These are phyloP conservation scores for Nannochloris sp. DNA, from an alignment of 139 green algal genomes.

Conservation along the genomic window DNA sequence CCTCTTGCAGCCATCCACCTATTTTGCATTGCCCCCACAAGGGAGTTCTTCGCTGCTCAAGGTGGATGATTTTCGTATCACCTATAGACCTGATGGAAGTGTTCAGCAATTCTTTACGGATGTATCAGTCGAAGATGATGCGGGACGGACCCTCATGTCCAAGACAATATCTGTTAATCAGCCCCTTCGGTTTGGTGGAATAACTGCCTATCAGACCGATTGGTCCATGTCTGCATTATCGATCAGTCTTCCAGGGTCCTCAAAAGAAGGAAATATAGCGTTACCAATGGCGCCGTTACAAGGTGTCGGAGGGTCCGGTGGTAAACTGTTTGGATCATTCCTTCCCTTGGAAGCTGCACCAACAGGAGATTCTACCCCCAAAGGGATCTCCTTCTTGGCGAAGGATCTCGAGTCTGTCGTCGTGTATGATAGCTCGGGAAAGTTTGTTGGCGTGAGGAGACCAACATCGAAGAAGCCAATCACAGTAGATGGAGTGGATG, in stretches of 20 bases:
- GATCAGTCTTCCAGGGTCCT: constrained; percentile 30
- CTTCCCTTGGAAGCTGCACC: constrained; percentile 39
- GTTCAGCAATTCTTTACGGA: constrained; percentile 88
- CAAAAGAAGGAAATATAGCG: constrained; percentile 12
- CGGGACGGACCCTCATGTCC: constrained; percentile 6
- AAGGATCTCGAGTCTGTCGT: constrained; percentile 79
- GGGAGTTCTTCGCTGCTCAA: constrained; percentile 44
- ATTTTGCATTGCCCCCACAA: constrained; percentile 16
- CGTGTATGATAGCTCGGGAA: constrained; percentile 79
- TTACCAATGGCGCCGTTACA: constrained; percentile 80
- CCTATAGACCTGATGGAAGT: constrained; percentile 80
- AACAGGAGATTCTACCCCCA: constrained; percentile 21
- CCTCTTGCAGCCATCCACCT: constrained; percentile 19
- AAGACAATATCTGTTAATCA: constrained; percentile 85
- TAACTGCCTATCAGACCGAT: constrained; percentile 83
- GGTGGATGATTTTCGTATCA: constrained; percentile 88
- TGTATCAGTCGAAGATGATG: constrained; percentile 48
- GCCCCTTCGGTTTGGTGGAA: constrained; percentile 67
- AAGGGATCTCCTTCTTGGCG: constrained; percentile 73
- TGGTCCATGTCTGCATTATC: constrained; percentile 77
- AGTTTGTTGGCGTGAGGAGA: constrained; percentile 88
- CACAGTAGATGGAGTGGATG: constrained; percentile 65
- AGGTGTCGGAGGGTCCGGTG: constrained; percentile 28
- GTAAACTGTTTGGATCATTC: constrained; percentile 71
- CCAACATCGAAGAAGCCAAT: constrained; percentile 78